Percentiles rank a stretch among this genome's conserved stretches.
phyloP scores from a whole-genome alignment of 257 asterid species.

The Solanum pennellii region DNA sequence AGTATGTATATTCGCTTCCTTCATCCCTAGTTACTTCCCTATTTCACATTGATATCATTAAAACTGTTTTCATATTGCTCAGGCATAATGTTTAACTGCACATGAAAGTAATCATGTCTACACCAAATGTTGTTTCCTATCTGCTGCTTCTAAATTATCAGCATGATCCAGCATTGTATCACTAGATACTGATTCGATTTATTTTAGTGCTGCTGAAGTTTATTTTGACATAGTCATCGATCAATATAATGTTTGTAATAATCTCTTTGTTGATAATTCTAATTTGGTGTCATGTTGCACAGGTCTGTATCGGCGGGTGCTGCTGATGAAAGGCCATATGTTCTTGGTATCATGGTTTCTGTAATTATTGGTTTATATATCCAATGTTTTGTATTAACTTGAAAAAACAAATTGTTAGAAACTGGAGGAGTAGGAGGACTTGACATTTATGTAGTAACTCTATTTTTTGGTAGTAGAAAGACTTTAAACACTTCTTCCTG shows the following conservation, averaged over 20 bases:
- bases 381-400: conserved; percentile 33
- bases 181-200: background rate
- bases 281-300: background rate
- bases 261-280: background rate
- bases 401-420: conserved; percentile 5
- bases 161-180: background rate
- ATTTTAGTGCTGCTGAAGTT: background rate
- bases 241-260: background rate
- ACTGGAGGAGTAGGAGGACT: background rate
- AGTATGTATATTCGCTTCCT: background rate
- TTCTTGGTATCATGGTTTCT: conserved; percentile 18
- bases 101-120: background rate
- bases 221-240: background rate
- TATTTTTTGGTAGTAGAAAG: background rate
- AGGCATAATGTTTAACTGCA: background rate
- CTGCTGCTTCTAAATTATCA: background rate
- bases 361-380: conserved; percentile 24
- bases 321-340: conserved; percentile 12
- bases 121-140: background rate
- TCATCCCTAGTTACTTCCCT: background rate
- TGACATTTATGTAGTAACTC: background rate
- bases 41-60: background rate
- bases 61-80: background rate
- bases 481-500: background rate
- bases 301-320: conserved; percentile 31